A percentile compares a stretch with the other conserved stretches of the same genome.
Evolutionary conservation across 164 flowering plant species (phyloP).

Genomic region (Dillenia turbinata): DNA sequence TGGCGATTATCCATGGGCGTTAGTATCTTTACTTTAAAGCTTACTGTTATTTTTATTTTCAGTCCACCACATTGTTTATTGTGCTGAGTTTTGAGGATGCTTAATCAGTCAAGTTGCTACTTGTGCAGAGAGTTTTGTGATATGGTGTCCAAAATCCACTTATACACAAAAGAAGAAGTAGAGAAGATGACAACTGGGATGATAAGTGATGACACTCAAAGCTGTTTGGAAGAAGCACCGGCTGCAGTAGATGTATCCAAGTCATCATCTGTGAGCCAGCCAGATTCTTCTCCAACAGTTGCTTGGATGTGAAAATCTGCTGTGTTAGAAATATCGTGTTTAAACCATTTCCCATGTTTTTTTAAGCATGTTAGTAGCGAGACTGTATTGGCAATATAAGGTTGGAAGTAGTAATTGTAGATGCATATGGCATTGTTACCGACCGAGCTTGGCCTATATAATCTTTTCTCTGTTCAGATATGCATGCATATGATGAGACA

Average conservation of each 20-base stretch:
- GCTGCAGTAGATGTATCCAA: conserved; percentile 45
- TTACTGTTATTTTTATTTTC: neutral
- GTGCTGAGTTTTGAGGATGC: neutral
- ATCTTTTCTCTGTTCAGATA: too few relatives aligned
- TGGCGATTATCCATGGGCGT: conserved; percentile 97
- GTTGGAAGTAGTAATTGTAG: too few relatives aligned
- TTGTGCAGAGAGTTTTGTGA: conserved; percentile 75
- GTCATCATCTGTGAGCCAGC: conserved; percentile 55
- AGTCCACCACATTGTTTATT: neutral
- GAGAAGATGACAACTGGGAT: conserved; percentile 63
- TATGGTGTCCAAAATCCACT: conserved; percentile 69
- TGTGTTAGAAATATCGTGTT: too few relatives aligned
- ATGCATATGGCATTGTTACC: too few relatives aligned
- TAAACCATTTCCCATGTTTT: too few relatives aligned
- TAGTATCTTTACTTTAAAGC: conserved; percentile 26
- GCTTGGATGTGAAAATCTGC: conserved; percentile 13
- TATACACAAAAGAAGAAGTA: conserved; percentile 76
- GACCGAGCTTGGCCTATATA: too few relatives aligned
- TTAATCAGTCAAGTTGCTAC: neutral
- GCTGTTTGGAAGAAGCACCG: conserved; percentile 82
- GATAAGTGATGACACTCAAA: conserved; percentile 68
- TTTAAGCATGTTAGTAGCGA: too few relatives aligned
- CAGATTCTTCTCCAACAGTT: conserved; percentile 46
- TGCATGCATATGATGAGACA: too few relatives aligned
- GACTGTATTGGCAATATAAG: too few relatives aligned